Base-by-base conservation (phyloP, 257 asterid species). In the Leonotis leonurus region DNA sequence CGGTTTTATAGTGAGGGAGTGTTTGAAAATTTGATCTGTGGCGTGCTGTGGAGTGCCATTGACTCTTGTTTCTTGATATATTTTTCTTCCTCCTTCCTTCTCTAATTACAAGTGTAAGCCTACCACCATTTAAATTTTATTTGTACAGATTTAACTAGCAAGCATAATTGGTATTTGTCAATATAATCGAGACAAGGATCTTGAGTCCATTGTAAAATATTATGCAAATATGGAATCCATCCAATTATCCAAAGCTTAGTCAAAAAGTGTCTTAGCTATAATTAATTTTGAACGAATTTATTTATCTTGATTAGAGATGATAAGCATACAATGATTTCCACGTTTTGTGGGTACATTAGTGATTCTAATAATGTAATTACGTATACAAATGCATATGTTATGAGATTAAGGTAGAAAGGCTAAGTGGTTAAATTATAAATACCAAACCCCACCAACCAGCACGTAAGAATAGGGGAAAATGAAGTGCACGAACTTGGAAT, bases 401-500 rank as follows among this genome's bases (percentile, higher is more conserved):
- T 36, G 2, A 3, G 25, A 52, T 52, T 17, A 27, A 43, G 39
- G 25, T 16, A 18, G 14, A 36, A 56, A 6, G 5, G 55, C 40
- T 60, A 27, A 21, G 45, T 59, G 30, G 56, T 56, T 44, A 58
- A 3, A 22, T 49, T 27, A 16, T 14, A 64, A 53, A 65, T 53
- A 65, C 70, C 68, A 69, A 69, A 60, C 68, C 73, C 48, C 73
- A 69, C 62, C 73, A 60, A 69, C 62, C 73, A 29, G 56, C 68
- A 59, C 62, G 56, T 60, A 39, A 54, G 59, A 48, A 48, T 32
- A 32, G 25, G 8, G 13, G 13, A 36, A 56, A 18, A 20, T 17
- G 21, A n/a, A 39, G n/a, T 20, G 27, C 37, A n/a, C 18, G 12
- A 7, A 24, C 1, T 13, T 43, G 12, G 9, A 52, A 14, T 64